phyloP scores from a whole-genome alignment of 208 protist genomes.

The Plasmodiophora brassicae region DNA sequence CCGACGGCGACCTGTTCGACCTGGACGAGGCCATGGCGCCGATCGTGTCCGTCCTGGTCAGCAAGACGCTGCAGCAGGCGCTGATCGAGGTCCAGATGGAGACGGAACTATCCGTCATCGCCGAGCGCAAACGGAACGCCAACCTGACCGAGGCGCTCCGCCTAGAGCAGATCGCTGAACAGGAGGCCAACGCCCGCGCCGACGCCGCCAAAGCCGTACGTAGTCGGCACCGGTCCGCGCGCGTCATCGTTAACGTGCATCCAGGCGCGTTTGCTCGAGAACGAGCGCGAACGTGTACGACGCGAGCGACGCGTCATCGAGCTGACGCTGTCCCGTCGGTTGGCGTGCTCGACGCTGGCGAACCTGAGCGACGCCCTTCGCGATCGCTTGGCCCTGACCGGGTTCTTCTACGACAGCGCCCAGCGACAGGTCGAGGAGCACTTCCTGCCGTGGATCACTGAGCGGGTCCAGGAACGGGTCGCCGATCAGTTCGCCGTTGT shows the following conservation, averaged over 20 bases:
- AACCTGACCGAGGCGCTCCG: constrained; percentile 87
- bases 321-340: constrained; percentile 82
- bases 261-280: constrained; percentile 83
- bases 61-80: constrained; percentile 91
- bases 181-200: constrained; percentile 51
- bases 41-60: constrained; percentile 89
- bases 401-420: constrained; percentile 88
- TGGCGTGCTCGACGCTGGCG: constrained; percentile 72
- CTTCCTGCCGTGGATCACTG: constrained; percentile 83
- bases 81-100: constrained; percentile 95
- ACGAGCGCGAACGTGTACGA: constrained; percentile 80
- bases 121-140: constrained; percentile 85
- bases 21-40: constrained; percentile 91
- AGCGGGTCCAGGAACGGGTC: constrained; percentile 31
- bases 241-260: constrained; percentile 59
- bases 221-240: background rate
- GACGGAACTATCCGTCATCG: constrained; percentile 85
- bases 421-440: constrained; percentile 83
- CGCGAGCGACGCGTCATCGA: constrained; percentile 75
- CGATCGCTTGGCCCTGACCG: constrained; percentile 76
- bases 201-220: background rate
- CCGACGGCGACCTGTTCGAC: constrained; percentile 90
- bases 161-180: constrained; percentile 82
- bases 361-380: constrained; percentile 83
- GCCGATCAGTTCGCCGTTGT: background rate